A percentile compares a stretch with the other conserved stretches of the same genome.
phyloP scores from a whole-genome alignment of 1,284 basidiomycete species.

The Fistulinella cinereoalba region DNA sequence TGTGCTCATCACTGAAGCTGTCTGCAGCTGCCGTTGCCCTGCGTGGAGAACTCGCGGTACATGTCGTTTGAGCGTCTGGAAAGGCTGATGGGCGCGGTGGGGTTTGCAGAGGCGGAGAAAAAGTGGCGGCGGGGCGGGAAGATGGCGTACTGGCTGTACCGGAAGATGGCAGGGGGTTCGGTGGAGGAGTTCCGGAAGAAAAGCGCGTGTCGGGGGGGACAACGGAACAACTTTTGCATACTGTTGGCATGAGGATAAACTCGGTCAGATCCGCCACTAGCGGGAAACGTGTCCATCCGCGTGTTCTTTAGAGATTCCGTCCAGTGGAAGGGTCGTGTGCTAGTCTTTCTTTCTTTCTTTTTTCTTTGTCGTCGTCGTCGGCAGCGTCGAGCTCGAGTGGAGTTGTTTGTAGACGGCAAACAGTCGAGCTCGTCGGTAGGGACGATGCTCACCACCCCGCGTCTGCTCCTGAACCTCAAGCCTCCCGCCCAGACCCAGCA shows the following conservation, averaged over 20 bases:
- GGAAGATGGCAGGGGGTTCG: constrained; percentile 34
- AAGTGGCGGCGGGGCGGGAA: constrained; percentile 67
- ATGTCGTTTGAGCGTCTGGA: constrained; percentile 58
- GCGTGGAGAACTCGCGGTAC: constrained; percentile 82
- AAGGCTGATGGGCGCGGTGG: constrained; percentile 58
- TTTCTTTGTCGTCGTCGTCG: constrained; percentile 11
- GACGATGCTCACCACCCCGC: constrained; percentile 21
- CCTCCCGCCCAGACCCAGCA: constrained; percentile 22
- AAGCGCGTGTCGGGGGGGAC: constrained; percentile 56
- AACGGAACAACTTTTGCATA: constrained; percentile 80
- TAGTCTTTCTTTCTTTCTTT: not conserved
- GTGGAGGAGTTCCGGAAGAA: constrained; percentile 51
- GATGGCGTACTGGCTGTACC: constrained; percentile 75
- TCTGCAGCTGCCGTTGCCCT: constrained; percentile 72
- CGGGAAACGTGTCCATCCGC: not conserved
- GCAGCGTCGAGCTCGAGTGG: constrained; percentile 6
- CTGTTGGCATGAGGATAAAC: constrained; percentile 32
- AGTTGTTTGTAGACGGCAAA: constrained; percentile 29
- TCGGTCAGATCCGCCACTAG: not conserved
- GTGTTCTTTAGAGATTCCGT: constrained; percentile 3
- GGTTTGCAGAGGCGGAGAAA: constrained; percentile 59
- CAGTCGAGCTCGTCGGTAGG: constrained; percentile 15
- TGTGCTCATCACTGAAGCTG: constrained; percentile 1
- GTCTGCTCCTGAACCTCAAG: constrained; percentile 26
- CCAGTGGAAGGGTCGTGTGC: constrained; percentile 7